These are phyloP conservation scores for Tremellales sp. DNA, from an alignment of 1,284 basidiomycete genomes.

Conservation along the genomic window DNA sequence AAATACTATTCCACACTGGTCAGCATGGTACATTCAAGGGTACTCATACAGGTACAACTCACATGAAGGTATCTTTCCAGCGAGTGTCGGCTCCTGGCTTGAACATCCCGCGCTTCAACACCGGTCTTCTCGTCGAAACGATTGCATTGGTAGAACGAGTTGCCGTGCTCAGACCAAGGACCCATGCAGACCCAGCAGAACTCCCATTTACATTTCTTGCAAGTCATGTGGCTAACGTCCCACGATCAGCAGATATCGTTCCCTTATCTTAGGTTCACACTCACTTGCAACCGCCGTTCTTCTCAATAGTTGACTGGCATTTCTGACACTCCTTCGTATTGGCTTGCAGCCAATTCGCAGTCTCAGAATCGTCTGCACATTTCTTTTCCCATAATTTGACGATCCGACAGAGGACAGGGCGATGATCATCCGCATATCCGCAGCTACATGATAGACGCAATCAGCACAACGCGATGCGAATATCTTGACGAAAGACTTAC, in stretches of 20 bases:
- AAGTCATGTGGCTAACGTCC: constrained; percentile 87
- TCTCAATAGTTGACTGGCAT: constrained; percentile 96
- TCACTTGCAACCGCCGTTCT: constrained; percentile 99
- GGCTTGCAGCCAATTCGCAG: constrained; percentile 98
- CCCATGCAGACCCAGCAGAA: constrained; percentile 68
- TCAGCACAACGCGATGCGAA: not conserved
- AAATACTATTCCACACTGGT: constrained; percentile 66
- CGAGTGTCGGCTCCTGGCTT: constrained; percentile 79
- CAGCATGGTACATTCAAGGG: not conserved
- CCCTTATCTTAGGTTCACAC: constrained; percentile 40
- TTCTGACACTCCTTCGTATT: constrained; percentile 97
- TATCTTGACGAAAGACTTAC: constrained; percentile 11
- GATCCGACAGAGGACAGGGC: constrained; percentile 83
- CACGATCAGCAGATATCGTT: constrained; percentile 3
- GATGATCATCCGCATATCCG: constrained; percentile 76
- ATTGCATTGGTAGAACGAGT: constrained; percentile 97
- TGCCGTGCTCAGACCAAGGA: constrained; percentile 96
- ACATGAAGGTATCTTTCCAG: constrained; percentile 96
- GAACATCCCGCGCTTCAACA: constrained; percentile 80
- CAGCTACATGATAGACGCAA: constrained; percentile 52
- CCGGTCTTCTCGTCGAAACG: constrained; percentile 92
- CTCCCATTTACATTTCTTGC: constrained; percentile 93
- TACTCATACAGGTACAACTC: constrained; percentile 39
- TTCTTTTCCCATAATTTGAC: constrained; percentile 95
- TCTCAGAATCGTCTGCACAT: constrained; percentile 95